These are phyloP conservation scores for Allium cepa DNA, from an alignment of 106 monocot genomes.

Conservation along the genomic window DNA sequence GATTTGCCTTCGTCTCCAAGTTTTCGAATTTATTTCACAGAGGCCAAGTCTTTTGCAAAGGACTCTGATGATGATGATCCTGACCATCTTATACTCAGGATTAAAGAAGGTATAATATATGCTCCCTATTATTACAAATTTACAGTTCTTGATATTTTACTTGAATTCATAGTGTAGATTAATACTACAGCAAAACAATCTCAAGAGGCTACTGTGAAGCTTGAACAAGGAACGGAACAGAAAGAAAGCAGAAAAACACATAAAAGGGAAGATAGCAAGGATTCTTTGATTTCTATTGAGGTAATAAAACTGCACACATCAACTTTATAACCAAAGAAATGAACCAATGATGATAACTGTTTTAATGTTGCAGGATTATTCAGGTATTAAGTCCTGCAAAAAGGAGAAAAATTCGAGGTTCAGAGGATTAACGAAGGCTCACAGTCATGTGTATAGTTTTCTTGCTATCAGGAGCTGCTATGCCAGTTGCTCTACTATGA, in stretches of 20 bases:
- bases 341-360: not conserved
- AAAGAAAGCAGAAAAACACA: not conserved
- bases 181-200: no score
- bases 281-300: slow-evolving; percentile 3
- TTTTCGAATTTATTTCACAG: not conserved
- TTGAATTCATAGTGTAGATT: not conserved
- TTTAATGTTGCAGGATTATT: not conserved
- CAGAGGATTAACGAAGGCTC: not conserved
- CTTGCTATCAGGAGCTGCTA: slow-evolving; percentile 1
- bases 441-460: not conserved
- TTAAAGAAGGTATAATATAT: not conserved
- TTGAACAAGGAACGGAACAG: not conserved
- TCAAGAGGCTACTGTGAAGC: not conserved
- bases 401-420: not conserved
- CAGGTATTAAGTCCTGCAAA: not conserved
- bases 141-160: not conserved
- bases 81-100: not conserved
- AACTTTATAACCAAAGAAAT: not conserved
- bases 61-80: not conserved
- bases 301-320: not conserved
- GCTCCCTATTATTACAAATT: not conserved
- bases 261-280: not conserved
- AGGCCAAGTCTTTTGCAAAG: not conserved
- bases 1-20: not conserved
- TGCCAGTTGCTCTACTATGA: not conserved